Evolutionary conservation across 768 basidiomycete genomes (phyloP), one percentile per base, ranked within the genome.

Genomic region (Cystobasidium tubakii): DNA sequence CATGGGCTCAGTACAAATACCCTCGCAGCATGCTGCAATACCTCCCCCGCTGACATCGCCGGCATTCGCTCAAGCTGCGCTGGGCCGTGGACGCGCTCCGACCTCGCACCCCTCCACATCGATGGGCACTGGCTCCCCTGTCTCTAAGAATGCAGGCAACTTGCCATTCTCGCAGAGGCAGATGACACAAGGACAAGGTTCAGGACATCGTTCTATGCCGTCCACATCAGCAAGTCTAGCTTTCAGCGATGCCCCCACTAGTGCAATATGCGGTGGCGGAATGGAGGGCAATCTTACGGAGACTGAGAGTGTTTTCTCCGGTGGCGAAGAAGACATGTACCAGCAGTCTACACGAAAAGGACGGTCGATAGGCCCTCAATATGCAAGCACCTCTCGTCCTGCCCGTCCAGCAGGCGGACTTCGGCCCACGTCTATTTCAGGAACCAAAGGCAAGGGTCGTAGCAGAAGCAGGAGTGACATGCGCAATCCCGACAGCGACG

Each of bases 1-100:
- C 4, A 50, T 50, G 46, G 46, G 46, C 3, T 50, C 46, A 17
- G 21, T 50, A 12, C 57, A 60, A 29, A 60, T 60, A 27, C 57
- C 25, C 12, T 15, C 57, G 33, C 57, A 60, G 25, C 57, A 60
- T 60, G 57, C 57, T 60, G 12, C 57, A 6, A 60, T 60, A 4
- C 57, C 57, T 29, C 17, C 57, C 23, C 57, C 57, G 15, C 57
- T 60, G 29, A 25, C 57, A 29, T 60, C 57, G 15, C 36, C 63
- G 3, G 63, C 63, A 12, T 43, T 50, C 27, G 46, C 39, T 10
- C 69, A 71, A 36, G 69, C 69, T 34, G 50, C 29, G 19, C 55
- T 71, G 7, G 69, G 69, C n/a, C 33, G 69, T 27, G 69, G 69
- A 23, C 50, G 69, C 50, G 69, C 69, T 12, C 69, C 69, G n/a